phyloP scores from a whole-genome alignment of 257 asterid genomes.

The Avicennia marina region DNA sequence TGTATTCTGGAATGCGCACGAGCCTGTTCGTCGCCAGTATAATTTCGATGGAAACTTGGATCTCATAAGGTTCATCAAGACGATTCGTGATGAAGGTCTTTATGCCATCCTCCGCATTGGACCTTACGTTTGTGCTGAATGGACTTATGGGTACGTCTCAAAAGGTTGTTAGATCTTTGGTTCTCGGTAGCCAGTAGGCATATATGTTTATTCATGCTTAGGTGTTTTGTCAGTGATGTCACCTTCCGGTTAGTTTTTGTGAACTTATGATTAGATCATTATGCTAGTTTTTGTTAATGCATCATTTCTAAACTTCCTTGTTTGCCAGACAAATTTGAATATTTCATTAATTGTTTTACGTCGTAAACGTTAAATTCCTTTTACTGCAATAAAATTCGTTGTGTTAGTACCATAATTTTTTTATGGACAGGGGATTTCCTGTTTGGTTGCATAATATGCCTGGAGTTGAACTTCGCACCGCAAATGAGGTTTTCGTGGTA shows the following conservation, averaged over 20 bases:
- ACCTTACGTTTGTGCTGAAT: constrained; percentile 83
- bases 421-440: constrained; percentile 59
- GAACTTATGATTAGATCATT: too few species aligned
- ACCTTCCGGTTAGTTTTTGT: too few species aligned
- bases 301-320: too few species aligned
- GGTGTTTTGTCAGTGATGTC: too few species aligned
- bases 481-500: constrained; percentile 58
- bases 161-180: too few species aligned
- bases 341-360: background rate
- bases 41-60: constrained; percentile 64
- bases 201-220: too few species aligned
- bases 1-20: constrained; percentile 81
- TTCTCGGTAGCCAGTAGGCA: too few species aligned
- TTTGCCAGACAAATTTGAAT: background rate
- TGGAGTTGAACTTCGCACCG: constrained; percentile 52
- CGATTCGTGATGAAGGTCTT: constrained; percentile 53
- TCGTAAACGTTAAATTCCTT: too few species aligned
- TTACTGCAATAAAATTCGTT: background rate
- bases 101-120: constrained; percentile 70
- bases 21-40: constrained; percentile 55
- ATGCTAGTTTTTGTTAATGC: too few species aligned
- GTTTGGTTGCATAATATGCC: constrained; percentile 69
- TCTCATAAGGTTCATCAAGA: constrained; percentile 56
- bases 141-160: constrained; percentile 66
- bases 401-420: too few species aligned